Conservation (phyloP, 192 early-diverging fungal genomes). For the Fimicolochytrium jonesii region DNA sequence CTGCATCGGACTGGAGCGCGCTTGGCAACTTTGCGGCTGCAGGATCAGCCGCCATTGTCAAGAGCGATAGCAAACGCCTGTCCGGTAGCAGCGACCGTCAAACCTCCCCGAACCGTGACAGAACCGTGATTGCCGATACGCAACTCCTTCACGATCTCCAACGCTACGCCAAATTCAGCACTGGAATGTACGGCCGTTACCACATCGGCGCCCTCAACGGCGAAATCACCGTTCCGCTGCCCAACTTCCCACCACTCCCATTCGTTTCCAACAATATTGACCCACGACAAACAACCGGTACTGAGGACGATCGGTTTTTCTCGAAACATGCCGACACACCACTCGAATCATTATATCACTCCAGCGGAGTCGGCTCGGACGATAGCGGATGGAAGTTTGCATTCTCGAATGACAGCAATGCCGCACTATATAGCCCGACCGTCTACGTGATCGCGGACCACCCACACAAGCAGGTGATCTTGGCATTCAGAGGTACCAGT, state of each 20-base stretch:
- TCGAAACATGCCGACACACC: conserved; percentile 73
- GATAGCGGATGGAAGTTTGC: too few species aligned
- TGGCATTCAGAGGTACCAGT: conserved; percentile 85
- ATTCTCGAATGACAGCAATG: conserved; percentile 2
- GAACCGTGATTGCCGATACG: not conserved
- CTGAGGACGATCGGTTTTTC: conserved; percentile 63
- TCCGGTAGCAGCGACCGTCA: too few species aligned
- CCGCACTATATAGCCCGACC: conserved; percentile 41
- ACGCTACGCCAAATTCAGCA: conserved; percentile 41
- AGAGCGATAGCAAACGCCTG: too few species aligned
- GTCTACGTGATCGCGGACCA: conserved; percentile 84
- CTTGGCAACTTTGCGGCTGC: not conserved
- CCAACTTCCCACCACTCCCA: too few species aligned
- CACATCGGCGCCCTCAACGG: conserved; percentile 30
- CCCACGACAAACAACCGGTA: conserved; percentile 5
- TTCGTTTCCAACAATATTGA: conserved; percentile 14
- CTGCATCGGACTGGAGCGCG: too few species aligned
- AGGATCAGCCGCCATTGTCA: too few species aligned
- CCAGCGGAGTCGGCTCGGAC: too few species aligned
- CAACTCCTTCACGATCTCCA: conserved; percentile 20
- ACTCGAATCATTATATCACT: conserved; percentile 71
- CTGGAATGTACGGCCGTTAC: conserved; percentile 37
- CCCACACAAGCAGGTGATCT: conserved; percentile 62
- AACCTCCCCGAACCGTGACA: too few species aligned
- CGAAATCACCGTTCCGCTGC: too few species aligned